Percentiles rank a stretch among this genome's conserved stretches.
Conservation (phyloP, 495 filamentous ascomycete species). For the Penicillium antarcticum region DNA sequence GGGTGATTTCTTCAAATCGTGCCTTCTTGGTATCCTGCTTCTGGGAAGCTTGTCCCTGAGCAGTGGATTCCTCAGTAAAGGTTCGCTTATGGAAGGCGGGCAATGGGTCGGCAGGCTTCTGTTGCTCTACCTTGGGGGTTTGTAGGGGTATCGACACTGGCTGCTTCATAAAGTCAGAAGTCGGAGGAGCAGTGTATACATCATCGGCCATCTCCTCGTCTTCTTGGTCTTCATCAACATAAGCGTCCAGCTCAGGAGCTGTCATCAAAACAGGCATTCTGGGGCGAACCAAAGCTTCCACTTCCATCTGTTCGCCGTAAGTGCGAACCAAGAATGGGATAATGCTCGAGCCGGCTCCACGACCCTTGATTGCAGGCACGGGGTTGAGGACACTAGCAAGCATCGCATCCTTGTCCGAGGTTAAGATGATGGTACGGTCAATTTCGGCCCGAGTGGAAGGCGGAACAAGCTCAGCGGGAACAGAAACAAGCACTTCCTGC, state of each 20-base stretch:
- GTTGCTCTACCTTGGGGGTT: conserved; percentile 10
- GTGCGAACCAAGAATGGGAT: conserved; percentile 68
- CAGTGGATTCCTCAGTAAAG: conserved; percentile 25
- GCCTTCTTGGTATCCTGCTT: conserved; percentile 28
- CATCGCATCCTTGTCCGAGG: conserved; percentile 62
- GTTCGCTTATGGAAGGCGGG: conserved; percentile 31
- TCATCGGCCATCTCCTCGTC: conserved; percentile 32
- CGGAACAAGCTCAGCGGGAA: conserved; percentile 60
- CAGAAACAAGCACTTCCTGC: conserved; percentile 52
- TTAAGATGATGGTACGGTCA: conserved; percentile 74
- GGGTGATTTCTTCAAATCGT: conserved; percentile 24
- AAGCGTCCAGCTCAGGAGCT: conserved; percentile 24
- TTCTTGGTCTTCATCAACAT: conserved; percentile 32
- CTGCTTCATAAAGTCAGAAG: conserved; percentile 26
- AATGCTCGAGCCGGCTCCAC: conserved; percentile 60
- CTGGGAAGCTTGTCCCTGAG: conserved; percentile 4
- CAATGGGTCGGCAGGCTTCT: conserved; percentile 10
- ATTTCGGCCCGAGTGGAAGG: conserved; percentile 64
- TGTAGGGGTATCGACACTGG: conserved; percentile 12
- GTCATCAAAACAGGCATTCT: conserved; percentile 55
- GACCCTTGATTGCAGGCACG: conserved; percentile 53
- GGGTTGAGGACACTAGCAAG: conserved; percentile 78
- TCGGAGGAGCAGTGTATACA: conserved; percentile 9
- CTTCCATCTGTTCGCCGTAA: conserved; percentile 56
- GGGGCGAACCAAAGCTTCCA: conserved; percentile 70